phyloP scores from a whole-genome alignment of 129 eudicot genomes.

The Smallanthus sonchifolius region DNA sequence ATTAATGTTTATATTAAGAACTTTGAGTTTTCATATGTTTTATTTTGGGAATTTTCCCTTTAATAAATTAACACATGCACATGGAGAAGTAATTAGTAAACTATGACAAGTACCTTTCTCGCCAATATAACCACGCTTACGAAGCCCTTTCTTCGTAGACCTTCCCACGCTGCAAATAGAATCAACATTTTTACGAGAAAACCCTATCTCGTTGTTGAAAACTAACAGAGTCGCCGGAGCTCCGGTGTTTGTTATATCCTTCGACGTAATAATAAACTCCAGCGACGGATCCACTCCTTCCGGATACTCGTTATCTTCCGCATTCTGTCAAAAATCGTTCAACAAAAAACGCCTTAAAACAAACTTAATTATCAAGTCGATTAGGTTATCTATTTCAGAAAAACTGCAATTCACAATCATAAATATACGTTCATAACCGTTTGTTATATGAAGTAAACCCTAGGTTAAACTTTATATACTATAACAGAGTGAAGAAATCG shows the following conservation, averaged over 20 bases:
- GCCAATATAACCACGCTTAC: constrained; percentile 51
- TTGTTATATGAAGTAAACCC: too few relatives aligned
- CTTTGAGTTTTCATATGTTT: too few relatives aligned
- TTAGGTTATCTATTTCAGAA: background rate
- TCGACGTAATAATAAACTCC: constrained; percentile 51
- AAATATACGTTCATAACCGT: background rate
- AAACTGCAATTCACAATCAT: background rate
- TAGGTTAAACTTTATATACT: background rate
- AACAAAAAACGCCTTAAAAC: background rate
- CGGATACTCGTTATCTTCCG: constrained; percentile 61
- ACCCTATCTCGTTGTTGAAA: constrained; percentile 59
- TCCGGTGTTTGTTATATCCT: constrained; percentile 59
- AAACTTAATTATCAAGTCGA: background rate
- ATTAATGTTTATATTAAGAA: too few relatives aligned
- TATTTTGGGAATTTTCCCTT: too few relatives aligned
- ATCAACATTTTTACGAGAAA: constrained; percentile 40
- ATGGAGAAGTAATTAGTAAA: background rate
- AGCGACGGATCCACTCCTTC: constrained; percentile 57
- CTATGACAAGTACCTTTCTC: constrained; percentile 44
- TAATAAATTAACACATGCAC: background rate
- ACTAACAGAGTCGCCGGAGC: constrained; percentile 54
- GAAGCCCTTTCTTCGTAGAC: constrained; percentile 52
- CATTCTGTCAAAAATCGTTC: constrained; percentile 36
- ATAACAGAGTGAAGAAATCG: background rate
- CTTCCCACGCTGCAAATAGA: constrained; percentile 55